Evolutionary conservation across 2,329 filamentous ascomycete genomes (phyloP).

Genomic region (Zymoseptoria ardabiliae): DNA sequence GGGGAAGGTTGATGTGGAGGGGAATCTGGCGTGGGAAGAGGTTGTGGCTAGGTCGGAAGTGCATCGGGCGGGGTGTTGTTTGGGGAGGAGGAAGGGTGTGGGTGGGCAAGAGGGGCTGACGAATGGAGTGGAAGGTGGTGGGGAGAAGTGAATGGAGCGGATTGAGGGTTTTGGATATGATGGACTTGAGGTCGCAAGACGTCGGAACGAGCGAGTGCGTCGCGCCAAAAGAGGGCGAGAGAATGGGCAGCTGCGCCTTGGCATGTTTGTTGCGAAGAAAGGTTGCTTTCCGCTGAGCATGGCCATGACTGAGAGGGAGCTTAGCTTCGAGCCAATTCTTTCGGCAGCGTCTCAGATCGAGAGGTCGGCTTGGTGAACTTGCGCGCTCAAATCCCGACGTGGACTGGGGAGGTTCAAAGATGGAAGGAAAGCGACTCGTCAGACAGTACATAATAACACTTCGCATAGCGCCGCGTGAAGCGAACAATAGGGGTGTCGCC

Average conservation of each 20-base stretch:
- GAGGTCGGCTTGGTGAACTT: too few relatives aligned
- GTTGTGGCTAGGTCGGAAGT: background rate
- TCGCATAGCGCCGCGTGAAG: too few relatives aligned
- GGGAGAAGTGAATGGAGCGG: background rate
- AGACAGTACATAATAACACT: too few relatives aligned
- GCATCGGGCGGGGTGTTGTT: background rate
- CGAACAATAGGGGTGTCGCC: too few relatives aligned
- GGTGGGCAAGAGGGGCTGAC: background rate
- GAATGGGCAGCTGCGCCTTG: background rate
- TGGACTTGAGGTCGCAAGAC: background rate
- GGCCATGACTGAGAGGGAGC: background rate
- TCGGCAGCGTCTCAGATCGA: background rate
- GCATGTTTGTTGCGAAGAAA: background rate
- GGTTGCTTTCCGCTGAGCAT: background rate
- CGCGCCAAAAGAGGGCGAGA: background rate
- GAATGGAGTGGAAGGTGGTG: background rate
- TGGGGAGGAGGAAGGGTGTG: background rate
- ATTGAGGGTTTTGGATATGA: background rate
- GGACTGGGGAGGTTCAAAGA: background rate
- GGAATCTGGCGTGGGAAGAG: background rate
- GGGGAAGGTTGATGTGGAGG: background rate
- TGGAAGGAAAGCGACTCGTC: too few relatives aligned
- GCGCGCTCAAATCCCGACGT: background rate
- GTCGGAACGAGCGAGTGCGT: background rate
- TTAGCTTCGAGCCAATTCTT: background rate